A percentile compares a stretch with the other conserved stretches of the same genome.
Conservation (phyloP, 78 protist species). For the Guillardia theta region DNA sequence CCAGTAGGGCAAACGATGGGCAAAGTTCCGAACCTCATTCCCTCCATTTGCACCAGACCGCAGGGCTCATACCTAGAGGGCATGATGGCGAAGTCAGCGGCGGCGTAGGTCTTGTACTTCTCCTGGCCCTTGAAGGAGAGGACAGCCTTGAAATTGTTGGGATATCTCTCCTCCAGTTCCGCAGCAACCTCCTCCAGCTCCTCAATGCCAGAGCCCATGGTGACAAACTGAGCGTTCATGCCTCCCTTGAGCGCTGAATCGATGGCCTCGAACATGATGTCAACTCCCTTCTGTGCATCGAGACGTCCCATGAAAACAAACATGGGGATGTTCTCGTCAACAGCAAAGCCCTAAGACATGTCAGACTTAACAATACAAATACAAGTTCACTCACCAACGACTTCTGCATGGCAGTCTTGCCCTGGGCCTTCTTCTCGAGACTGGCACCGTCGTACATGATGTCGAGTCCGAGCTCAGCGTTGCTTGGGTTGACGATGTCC, state of each 20-base stretch:
- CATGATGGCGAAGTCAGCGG: conserved; percentile 25
- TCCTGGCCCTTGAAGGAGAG: background rate
- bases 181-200: conserved; percentile 10
- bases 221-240: background rate
- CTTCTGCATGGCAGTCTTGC: background rate
- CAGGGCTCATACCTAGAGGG: conserved; percentile 37
- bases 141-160: background rate
- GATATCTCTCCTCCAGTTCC: background rate
- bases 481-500: background rate
- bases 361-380: too few relatives aligned
- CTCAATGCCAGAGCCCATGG: conserved; percentile 34
- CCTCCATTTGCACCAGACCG: conserved; percentile 40
- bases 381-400: too few relatives aligned
- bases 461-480: background rate
- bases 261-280: background rate
- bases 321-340: background rate
- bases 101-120: conserved; percentile 40
- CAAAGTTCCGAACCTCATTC: background rate
- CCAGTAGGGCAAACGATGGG: conserved; percentile 22
- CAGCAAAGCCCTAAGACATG: background rate
- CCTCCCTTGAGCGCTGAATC: background rate
- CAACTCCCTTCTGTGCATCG: conserved; percentile 33
- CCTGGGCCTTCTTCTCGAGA: background rate
- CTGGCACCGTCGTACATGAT: background rate
- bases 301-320: conserved; percentile 18